Evolutionary conservation across 2,329 filamentous ascomycete species (phyloP), one percentile per base, ranked within the genome.

Genomic region (Apiospora phragmitis): DNA sequence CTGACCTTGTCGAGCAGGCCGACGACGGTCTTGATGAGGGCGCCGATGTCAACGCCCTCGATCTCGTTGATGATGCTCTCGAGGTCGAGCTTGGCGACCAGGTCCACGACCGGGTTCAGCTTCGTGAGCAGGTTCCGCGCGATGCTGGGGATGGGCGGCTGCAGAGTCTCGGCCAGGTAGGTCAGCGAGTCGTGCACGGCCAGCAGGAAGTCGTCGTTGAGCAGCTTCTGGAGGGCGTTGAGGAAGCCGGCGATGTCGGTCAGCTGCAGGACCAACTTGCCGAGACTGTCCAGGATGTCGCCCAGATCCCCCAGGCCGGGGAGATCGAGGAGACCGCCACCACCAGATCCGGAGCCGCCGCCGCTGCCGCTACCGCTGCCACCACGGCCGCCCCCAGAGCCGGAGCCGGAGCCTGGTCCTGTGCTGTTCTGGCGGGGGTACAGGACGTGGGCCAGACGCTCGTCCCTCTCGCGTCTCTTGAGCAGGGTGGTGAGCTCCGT

Each of bases 401-500:
- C 49, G 1, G 43, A 65, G 26, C 71, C 70, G n/a, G 74, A 74
- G 4, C 73, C 70, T 18, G 74, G 73, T 16, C 71, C 38, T 7
- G 74, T 75, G 35, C 71, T 71, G 45, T 76, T 76, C 69, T 74
- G 72, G 38, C 79, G 73, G 21, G 77, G 75, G 59, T 76, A 79
- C 69, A 79, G 69, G 29, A 62, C 55, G 9, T 62, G 55, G 21
- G 75, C 74, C 9, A 67, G 71, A 1, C 67, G 43, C 67, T 49
- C 43, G 4, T 68, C 67, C 35, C 45, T 68, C 32, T 76, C 75
- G 41, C 77, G 75, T 65, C 77, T 80, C 65, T 77, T 80, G 41
- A 85, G 81, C 26, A 85, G 76, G 8, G 74, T 74, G 51, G 81
- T 85, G 69, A 85, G 79, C 74, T 85, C 83, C 7, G 80, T 81